These are phyloP conservation scores for Phytomonas sp. DNA, from an alignment of 208 protist species.

Conservation along the genomic window DNA sequence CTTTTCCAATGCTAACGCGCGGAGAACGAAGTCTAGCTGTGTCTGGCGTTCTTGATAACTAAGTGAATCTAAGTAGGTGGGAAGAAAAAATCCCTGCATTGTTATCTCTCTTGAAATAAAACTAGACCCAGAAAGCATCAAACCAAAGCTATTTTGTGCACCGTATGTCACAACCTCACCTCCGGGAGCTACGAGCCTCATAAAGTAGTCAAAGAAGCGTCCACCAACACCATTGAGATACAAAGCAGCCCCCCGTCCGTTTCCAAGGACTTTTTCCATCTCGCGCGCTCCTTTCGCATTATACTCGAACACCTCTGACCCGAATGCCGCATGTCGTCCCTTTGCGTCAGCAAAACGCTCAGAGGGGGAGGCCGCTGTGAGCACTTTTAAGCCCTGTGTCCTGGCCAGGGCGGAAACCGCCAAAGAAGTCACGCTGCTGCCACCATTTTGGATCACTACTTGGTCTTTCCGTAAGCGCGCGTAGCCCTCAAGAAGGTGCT, in stretches of 20 bases:
- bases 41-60: conserved; percentile 51
- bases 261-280: conserved; percentile 33
- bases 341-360: conserved; percentile 51
- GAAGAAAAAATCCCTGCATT: conserved; percentile 59
- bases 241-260: conserved; percentile 23
- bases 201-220: conserved; percentile 47
- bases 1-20: conserved; percentile 20
- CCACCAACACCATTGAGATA: conserved; percentile 76
- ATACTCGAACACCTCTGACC: conserved; percentile 57
- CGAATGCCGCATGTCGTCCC: conserved; percentile 33
- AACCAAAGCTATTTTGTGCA: conserved; percentile 61
- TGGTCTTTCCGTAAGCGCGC: conserved; percentile 36
- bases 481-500: conserved; percentile 59
- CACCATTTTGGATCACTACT: conserved; percentile 68
- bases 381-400: conserved; percentile 28
- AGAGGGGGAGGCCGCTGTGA: conserved; percentile 56
- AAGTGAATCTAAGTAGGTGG: conserved; percentile 29
- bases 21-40: conserved; percentile 54
- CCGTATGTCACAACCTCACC: conserved; percentile 70
- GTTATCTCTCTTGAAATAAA: conserved; percentile 74
- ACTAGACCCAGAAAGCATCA: conserved; percentile 52
- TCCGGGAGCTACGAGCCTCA: conserved; percentile 40
- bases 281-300: conserved; percentile 39
- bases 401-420: conserved; percentile 56
- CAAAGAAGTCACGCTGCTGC: conserved; percentile 59